These are phyloP conservation scores for Kwoniella mangroviensis DNA, from an alignment of 768 basidiomycete genomes.

Conservation along the genomic window DNA sequence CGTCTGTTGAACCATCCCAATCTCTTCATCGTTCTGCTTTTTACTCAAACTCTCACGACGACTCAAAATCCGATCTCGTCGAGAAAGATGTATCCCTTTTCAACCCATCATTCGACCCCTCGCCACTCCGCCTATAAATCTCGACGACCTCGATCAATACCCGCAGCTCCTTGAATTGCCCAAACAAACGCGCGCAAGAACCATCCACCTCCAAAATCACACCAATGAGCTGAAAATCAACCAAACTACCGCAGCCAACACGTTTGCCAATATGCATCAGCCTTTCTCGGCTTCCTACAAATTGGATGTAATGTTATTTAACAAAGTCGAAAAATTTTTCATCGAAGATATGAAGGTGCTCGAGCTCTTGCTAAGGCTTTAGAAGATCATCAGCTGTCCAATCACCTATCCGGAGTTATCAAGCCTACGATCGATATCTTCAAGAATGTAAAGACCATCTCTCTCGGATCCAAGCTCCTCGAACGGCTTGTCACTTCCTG, in stretches of 20 bases:
- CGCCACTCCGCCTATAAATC: not conserved
- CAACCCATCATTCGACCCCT: not conserved
- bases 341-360: not conserved
- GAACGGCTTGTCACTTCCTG: too few species aligned
- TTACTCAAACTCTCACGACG: too few species aligned
- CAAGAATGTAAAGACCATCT: not conserved
- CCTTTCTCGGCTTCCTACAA: not conserved
- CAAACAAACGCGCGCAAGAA: not conserved
- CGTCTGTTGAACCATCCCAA: too few species aligned
- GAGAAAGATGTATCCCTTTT: not conserved
- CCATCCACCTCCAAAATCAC: too few species aligned
- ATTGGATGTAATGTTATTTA: not conserved
- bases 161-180: not conserved
- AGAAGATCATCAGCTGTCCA: not conserved
- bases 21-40: too few species aligned
- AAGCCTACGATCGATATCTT: not conserved
- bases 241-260: not conserved
- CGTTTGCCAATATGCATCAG: not conserved
- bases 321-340: not conserved
- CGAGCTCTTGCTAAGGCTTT: not conserved
- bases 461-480: not conserved
- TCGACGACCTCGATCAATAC: not conserved
- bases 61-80: not conserved
- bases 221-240: not conserved
- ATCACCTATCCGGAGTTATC: too few species aligned